phyloP scores from a whole-genome alignment of 2,329 filamentous ascomycete genomes.

The Ophiostoma populinum region DNA sequence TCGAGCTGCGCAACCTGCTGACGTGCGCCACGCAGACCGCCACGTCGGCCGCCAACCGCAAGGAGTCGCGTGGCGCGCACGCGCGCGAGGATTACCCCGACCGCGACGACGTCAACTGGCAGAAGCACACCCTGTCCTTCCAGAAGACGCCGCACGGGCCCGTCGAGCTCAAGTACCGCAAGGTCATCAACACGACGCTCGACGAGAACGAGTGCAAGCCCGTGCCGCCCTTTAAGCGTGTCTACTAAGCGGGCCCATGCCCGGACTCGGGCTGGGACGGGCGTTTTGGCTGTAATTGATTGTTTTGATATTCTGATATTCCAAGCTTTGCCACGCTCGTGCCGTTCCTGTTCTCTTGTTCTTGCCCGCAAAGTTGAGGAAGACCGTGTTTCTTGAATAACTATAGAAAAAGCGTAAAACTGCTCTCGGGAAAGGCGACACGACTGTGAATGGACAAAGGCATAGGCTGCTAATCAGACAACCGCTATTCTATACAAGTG shows the following conservation, averaged over 20 bases:
- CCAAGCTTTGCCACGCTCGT: too few relatives aligned
- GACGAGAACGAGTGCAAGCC: conserved; percentile 94
- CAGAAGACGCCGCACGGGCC: conserved; percentile 84
- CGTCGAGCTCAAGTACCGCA: conserved; percentile 73
- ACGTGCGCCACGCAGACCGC: conserved; percentile 96
- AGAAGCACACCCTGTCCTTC: conserved; percentile 97
- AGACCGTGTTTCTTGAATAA: too few relatives aligned
- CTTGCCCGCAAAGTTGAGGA: too few relatives aligned
- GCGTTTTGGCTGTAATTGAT: neutral
- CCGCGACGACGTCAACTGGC: conserved; percentile 90
- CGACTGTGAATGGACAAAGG: too few relatives aligned
- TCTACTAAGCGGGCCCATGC: conserved; percentile 40
- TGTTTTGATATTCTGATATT: neutral
- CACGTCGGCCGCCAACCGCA: conserved; percentile 74
- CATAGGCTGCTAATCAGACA: too few relatives aligned
- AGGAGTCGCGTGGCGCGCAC: conserved; percentile 94
- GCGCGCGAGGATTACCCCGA: conserved; percentile 94
- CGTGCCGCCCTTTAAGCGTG: conserved; percentile 91
- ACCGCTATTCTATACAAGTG: too few relatives aligned
- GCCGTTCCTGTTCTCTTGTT: neutral
- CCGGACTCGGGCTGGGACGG: neutral
- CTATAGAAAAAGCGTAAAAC: too few relatives aligned
- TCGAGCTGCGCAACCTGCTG: conserved; percentile 86
- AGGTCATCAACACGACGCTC: conserved; percentile 65
- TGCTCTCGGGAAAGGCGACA: too few relatives aligned